phyloP scores from a whole-genome alignment of 2,329 filamentous ascomycete species.

The Pseudomassariella vexata region DNA sequence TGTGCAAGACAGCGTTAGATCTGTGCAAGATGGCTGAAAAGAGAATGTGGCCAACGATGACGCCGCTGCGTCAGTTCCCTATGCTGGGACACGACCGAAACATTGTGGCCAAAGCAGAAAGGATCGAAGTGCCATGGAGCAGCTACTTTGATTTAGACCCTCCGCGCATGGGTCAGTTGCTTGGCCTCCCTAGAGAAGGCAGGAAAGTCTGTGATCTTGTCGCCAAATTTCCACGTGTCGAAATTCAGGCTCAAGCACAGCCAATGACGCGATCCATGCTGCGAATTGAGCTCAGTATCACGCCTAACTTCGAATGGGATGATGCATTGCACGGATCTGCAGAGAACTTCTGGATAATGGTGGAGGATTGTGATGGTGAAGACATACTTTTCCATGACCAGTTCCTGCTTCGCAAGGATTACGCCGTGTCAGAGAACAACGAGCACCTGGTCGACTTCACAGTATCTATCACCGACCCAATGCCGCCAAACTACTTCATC shows the following conservation, averaged over 20 bases:
- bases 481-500: constrained; percentile 98
- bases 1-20: constrained; percentile 86
- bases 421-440: constrained; percentile 77
- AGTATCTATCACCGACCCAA: constrained; percentile 91
- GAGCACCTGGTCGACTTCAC: constrained; percentile 96
- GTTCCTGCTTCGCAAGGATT: constrained; percentile 86
- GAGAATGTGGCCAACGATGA: constrained; percentile 99
- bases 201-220: constrained; percentile 80
- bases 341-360: constrained; percentile 94
- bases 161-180: constrained; percentile 89
- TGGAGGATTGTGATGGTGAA: constrained; percentile 96
- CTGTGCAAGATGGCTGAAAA: constrained; percentile 99
- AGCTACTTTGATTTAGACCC: constrained; percentile 96
- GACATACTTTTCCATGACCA: constrained; percentile 93
- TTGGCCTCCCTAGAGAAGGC: constrained; percentile 85
- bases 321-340: constrained; percentile 79
- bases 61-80: constrained; percentile 85
- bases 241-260: constrained; percentile 89
- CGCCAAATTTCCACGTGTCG: constrained; percentile 86
- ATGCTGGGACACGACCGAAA: constrained; percentile 63
- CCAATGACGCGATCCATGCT: constrained; percentile 93
- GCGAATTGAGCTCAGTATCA: constrained; percentile 82
- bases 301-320: constrained; percentile 95
- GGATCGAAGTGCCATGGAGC: constrained; percentile 88
- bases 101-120: constrained; percentile 85